Evolutionary conservation across 495 filamentous ascomycete genomes (phyloP).

Genomic region (Aspergillus steynii): DNA sequence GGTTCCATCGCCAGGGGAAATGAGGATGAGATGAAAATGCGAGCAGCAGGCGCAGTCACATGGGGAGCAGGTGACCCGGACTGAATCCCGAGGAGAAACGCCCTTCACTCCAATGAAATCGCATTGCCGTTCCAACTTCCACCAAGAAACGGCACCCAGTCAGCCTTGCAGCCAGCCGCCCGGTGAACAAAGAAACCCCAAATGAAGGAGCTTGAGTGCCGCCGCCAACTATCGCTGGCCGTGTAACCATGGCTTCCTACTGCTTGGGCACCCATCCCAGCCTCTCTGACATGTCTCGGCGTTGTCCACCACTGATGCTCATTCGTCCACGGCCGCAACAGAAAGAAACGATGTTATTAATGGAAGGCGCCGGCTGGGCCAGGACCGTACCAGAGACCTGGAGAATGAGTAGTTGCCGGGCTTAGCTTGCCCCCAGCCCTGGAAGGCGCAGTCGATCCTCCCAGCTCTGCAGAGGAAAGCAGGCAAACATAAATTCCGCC

Average conservation of each 20-base stretch:
- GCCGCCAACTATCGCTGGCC: not conserved
- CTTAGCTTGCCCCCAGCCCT: not conserved
- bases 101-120: too few relatives aligned
- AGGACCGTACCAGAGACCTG: too few relatives aligned
- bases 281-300: not conserved
- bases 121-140: too few relatives aligned
- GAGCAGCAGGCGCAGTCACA: not conserved
- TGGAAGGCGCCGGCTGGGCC: not conserved
- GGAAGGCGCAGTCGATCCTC: not conserved
- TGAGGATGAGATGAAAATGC: too few relatives aligned
- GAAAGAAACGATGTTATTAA: not conserved
- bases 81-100: too few relatives aligned
- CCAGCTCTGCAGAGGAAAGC: not conserved
- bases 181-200: not conserved
- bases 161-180: not conserved
- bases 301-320: not conserved
- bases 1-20: too few relatives aligned
- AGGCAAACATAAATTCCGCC: not conserved
- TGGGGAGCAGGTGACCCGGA: not conserved
- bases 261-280: not conserved
- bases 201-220: not conserved
- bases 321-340: not conserved
- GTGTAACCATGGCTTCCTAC: not conserved
- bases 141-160: too few relatives aligned
- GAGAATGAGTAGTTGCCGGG: too few relatives aligned